Evolutionary conservation across 2,329 filamentous ascomycete genomes (phyloP), one percentile per base, ranked within the genome.

Genomic region (Penicillium polonicum): DNA sequence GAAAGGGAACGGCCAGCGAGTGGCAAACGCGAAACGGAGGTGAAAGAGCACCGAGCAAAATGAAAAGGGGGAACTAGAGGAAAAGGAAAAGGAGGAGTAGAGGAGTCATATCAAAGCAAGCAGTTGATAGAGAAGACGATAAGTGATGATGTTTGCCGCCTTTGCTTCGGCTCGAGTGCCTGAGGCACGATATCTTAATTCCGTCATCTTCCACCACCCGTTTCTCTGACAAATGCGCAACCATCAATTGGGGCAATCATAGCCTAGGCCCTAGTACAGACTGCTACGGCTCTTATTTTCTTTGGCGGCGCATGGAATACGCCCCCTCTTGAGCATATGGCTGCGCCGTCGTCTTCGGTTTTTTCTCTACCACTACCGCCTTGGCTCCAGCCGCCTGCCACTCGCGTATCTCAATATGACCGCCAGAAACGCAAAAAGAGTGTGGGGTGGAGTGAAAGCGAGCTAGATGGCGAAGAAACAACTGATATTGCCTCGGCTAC

Each of bases 331-430:
- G 55, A 36, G 41, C 17, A 52, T 52, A 60, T 74, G 71, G 69
- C 69, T 54, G 52, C 58, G 48, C 69, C 69, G 53, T 68, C 68
- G 35, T 69, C 72, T 46, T 74, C 73, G 10, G 62, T 64, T 25
- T 77, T 77, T 60, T 72, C 73, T 25, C 65, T 77, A 56, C 75
- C 75, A 48, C 67, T 77, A 29, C 66, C 71, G 8, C 58, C 63
- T 55, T 76, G 72, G 72, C 69, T 72, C 54, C 74, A 74, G 60
- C 69, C 72, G 19, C 52, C 60, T 7, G 74, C 71, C 58, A 63
- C 67, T 56, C 74, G 75, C n/a, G 64, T 68, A 13, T 65, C 70
- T 57, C 68, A 65, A 55, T 76, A 74, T 67, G 74, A 74, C 57
- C 63, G 64, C 21, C 67, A 61, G 51, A 76, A 76, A 64, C 72